Evolutionary conservation across 2,329 filamentous ascomycete genomes (phyloP), one percentile per base, ranked within the genome.

Genomic region (Xylaria sp.): DNA sequence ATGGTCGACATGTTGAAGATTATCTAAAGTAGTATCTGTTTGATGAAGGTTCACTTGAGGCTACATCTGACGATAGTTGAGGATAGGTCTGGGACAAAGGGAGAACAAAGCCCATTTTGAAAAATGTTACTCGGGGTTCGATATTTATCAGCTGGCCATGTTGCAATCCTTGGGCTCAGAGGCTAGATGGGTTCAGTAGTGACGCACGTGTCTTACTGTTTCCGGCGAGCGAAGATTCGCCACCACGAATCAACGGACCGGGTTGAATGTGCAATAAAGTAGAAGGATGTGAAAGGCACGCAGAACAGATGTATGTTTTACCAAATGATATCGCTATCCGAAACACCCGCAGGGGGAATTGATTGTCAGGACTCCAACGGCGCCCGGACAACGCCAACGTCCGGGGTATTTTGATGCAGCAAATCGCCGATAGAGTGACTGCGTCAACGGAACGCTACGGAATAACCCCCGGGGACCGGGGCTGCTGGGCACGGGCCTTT

Each of bases 1-100:
- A 45, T 32, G 3, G 66, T 60, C n/a, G 69, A 67, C 69, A 71
- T 71, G 15, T 59, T 67, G 63, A 57, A 13, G 18, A 36, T 36
- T 8, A 10, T 23, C 34, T 15, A 23, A 30, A 30, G 7, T 15
- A 30, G 46, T 53, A 55, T 13, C 34, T 55, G n/a, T 4, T 34
- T 34, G 28, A 30, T n/a, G 8, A 10, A 50, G 13, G 46, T n/a
- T 30, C 15, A 30, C 25, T 30, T 30, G 13, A 10, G 23, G 7
- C 9, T 50, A 4, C 25, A 50, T 30, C 18, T 30, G 20, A 46
- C n/a, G n/a, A n/a, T 23, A 45, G n/a, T 9, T 46, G 3, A 13
- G 10, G 10, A 13, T 5, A 12, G 10, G 7, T 23, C 20, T 46
- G 8, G 5, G 46, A 28, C 23, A 28, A 28, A 18, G 25, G 10